Conservation (phyloP, 306 rosid species). For the Lathyrus sativus region DNA sequence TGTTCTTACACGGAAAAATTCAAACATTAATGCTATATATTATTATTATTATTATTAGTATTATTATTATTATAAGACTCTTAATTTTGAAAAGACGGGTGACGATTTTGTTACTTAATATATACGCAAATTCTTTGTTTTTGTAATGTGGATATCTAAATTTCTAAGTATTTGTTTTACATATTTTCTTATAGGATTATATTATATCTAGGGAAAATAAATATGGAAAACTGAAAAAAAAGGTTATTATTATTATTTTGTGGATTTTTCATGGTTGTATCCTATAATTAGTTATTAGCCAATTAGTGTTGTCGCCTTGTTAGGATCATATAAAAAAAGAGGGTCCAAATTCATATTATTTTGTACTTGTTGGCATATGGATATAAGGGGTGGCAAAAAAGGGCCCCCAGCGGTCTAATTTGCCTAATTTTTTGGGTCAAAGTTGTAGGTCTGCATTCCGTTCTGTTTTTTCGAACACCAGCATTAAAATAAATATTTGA, state of each 20-base stretch:
- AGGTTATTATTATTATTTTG: background rate
- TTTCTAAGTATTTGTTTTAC: background rate
- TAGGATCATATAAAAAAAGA: background rate
- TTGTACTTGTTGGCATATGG: constrained; percentile 3
- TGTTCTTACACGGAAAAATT: no score
- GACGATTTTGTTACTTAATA: background rate
- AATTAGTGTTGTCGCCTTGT: background rate
- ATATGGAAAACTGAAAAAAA: no score
- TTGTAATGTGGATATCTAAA: background rate
- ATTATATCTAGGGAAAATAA: no score
- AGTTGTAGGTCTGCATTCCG: no score
- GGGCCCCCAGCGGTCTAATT: no score
- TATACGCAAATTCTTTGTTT: background rate
- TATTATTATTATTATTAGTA: background rate
- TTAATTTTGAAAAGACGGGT: background rate
- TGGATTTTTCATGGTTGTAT: constrained; percentile 21
- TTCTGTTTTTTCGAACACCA: no score
- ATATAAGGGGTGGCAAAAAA: background rate
- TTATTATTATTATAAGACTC: background rate
- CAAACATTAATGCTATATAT: no score
- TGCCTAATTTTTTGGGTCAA: no score
- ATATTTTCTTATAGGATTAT: background rate
- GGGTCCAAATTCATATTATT: constrained; percentile 3
- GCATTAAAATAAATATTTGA: no score
- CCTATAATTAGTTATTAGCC: constrained; percentile 10